These are phyloP conservation scores for Trichoderma afroharzianum DNA, from an alignment of 2,329 filamentous ascomycete species.

Conservation along the genomic window DNA sequence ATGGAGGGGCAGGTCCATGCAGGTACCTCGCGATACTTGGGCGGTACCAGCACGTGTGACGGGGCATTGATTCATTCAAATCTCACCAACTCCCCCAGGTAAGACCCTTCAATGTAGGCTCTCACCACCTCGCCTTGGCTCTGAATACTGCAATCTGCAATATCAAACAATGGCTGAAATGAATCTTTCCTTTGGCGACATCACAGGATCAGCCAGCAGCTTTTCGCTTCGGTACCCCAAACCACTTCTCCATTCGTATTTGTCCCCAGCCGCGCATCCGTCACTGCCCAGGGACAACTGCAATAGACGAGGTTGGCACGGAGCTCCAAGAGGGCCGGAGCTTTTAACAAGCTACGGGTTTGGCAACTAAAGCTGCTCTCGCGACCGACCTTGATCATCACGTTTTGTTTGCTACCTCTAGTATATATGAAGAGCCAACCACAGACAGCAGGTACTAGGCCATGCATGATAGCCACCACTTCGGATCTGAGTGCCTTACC, in stretches of 20 bases:
- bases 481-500: neutral
- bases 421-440: neutral
- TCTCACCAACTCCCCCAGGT: neutral
- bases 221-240: neutral
- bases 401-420: neutral
- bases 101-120: neutral
- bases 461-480: neutral
- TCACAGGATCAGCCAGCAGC: neutral
- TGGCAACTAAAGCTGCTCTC: neutral
- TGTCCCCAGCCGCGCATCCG: neutral
- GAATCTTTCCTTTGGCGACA: neutral
- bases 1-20: constrained; percentile 8
- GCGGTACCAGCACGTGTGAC: neutral
- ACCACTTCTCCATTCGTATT: neutral
- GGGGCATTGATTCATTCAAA: neutral
- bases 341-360: neutral
- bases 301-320: constrained; percentile 9
- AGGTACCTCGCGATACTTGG: constrained; percentile 3
- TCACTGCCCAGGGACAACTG: neutral
- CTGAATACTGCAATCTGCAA: neutral
- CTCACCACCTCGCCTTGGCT: neutral
- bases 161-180: neutral
- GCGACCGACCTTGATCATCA: neutral
- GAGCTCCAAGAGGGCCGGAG: neutral
- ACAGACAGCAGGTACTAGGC: no score